Percentiles rank a stretch among this genome's conserved stretches.
Conservation (phyloP, 192 early-diverging fungal species). For the Entomortierella lignicola region DNA sequence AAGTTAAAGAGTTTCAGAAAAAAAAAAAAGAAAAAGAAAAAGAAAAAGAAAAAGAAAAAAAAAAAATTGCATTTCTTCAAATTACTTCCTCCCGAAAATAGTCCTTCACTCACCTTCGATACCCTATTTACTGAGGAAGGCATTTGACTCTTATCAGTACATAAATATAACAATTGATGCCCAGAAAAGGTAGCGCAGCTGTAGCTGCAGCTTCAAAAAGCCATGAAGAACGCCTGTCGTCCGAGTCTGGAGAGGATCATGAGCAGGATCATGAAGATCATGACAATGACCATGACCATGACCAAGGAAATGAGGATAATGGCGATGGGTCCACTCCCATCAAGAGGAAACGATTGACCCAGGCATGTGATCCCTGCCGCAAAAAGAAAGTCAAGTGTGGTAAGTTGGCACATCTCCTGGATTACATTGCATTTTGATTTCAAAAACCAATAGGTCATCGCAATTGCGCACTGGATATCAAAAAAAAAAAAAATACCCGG, state of each 20-base stretch:
- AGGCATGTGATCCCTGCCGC: conserved; percentile 79
- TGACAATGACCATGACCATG: conserved; percentile 16
- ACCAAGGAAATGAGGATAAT: conserved; percentile 11
- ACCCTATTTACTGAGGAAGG: no score
- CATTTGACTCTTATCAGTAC: background rate
- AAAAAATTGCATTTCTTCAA: no score
- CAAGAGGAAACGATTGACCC: conserved; percentile 75
- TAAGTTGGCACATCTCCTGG: no score
- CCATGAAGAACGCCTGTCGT: conserved; percentile 9
- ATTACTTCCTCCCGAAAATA: no score
- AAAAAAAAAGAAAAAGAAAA: no score
- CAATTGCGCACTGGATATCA: no score
- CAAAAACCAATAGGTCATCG: background rate
- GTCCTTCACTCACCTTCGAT: no score
- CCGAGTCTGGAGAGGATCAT: conserved; percentile 46
- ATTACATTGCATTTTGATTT: no score
- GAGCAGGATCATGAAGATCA: conserved; percentile 20
- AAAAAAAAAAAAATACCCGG: background rate
- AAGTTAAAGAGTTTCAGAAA: no score
- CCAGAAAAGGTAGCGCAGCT: conserved; percentile 13
- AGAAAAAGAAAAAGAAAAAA: no score
- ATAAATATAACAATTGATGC: conserved; percentile 12
- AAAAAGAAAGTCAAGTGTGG: conserved; percentile 76
- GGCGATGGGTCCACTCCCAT: conserved; percentile 20
- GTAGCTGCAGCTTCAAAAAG: background rate